Evolutionary conservation across 352 stramenopile species (phyloP).

Genomic region (Pythium biforme): DNA sequence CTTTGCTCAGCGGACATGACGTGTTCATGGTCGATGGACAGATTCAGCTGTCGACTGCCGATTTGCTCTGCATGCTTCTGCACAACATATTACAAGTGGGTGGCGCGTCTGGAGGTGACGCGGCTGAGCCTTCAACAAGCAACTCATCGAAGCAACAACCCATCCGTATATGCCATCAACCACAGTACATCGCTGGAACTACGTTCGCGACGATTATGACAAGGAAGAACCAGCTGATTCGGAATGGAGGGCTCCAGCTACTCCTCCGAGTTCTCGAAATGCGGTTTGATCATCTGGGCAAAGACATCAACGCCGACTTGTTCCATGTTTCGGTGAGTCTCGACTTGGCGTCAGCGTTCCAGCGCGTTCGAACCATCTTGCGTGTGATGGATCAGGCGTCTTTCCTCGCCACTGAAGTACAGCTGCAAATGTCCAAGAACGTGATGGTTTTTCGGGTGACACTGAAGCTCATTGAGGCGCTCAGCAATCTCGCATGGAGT

Average conservation of each 20-base stretch:
- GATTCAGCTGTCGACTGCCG: slow-evolving; percentile 27
- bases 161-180: slow-evolving; percentile 4
- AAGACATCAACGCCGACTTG: neutral
- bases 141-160: neutral
- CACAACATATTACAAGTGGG: slow-evolving; percentile 50
- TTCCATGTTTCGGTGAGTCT: slow-evolving; percentile 14
- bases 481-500: slow-evolving; percentile 43
- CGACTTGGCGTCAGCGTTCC: slow-evolving; percentile 28
- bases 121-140: neutral
- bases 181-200: slow-evolving; percentile 19
- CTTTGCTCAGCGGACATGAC: slow-evolving; percentile 31
- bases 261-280: slow-evolving; percentile 24
- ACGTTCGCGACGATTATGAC: slow-evolving; percentile 31
- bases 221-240: slow-evolving; percentile 43
- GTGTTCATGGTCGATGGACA: slow-evolving; percentile 38
- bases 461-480: slow-evolving; percentile 34
- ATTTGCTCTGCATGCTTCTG: slow-evolving; percentile 38
- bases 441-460: slow-evolving; percentile 37
- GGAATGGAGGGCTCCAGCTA: slow-evolving; percentile 36
- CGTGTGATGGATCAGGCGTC: slow-evolving; percentile 68
- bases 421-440: slow-evolving; percentile 44
- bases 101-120: slow-evolving; percentile 2
- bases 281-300: slow-evolving; percentile 14
- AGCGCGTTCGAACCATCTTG: slow-evolving; percentile 42
- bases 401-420: slow-evolving; percentile 48